Evolutionary conservation across 78 protist genomes (phyloP).

Genomic region (Dictyostelium firmibasis): DNA sequence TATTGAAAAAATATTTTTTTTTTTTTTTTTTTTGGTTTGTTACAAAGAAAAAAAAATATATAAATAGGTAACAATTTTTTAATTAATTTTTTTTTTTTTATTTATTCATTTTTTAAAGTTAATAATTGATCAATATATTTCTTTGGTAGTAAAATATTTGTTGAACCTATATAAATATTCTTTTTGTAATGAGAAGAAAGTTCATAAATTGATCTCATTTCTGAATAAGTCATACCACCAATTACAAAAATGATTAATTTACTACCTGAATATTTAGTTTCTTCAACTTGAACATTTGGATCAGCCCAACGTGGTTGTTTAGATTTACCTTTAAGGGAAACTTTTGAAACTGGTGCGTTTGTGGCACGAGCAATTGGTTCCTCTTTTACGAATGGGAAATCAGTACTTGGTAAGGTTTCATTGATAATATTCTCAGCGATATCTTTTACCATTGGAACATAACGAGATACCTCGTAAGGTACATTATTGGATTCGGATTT

Average conservation of each 20-base stretch:
- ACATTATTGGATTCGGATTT: conserved; percentile 41
- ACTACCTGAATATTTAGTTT: conserved; percentile 47
- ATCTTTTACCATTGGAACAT: conserved; percentile 65
- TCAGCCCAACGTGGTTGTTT: conserved; percentile 80
- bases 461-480: conserved; percentile 85
- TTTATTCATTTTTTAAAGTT: conserved; percentile 14
- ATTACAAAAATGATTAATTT: conserved; percentile 72
- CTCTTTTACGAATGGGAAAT: conserved; percentile 65
- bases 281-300: conserved; percentile 49
- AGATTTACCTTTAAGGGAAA: conserved; percentile 66
- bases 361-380: conserved; percentile 31
- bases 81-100: neutral
- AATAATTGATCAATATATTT: conserved; percentile 29
- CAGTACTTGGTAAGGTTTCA: conserved; percentile 22
- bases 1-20: neutral
- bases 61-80: too few species aligned
- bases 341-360: conserved; percentile 25
- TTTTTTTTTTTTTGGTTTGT: neutral
- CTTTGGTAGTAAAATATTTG: conserved; percentile 38
- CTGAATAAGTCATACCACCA: conserved; percentile 88
- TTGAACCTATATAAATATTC: conserved; percentile 77
- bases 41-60: too few species aligned
- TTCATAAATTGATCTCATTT: conserved; percentile 86
- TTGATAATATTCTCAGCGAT: conserved; percentile 41
- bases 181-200: conserved; percentile 69